Evolutionary conservation across 1,284 basidiomycete genomes (phyloP), one percentile per base, ranked within the genome.

Genomic region (Cronartium ribicola): DNA sequence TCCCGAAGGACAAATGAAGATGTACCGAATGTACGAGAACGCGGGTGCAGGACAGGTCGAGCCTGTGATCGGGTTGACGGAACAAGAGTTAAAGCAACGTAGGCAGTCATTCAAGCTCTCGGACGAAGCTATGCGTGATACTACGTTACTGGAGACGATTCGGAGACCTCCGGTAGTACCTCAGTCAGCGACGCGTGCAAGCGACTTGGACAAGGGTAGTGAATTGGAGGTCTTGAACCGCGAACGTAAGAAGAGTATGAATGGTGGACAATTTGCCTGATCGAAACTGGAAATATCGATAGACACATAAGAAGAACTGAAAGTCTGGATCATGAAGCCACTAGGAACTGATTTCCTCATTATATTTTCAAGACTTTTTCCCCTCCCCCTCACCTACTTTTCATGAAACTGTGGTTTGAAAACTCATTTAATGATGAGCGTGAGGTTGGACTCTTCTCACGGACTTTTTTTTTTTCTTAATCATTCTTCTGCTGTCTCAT

Each of bases 71-170:
- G 70, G 62, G 8, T 57, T 72, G 70, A 72, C 62, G 39, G 70
- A 72, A 22, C 62, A 66, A 57, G 70, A 72, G n/a, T 64, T 72
- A 44, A 65, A 65, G n/a, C 63, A 59, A 37, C 20, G 70, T 59
- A 59, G 62, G 17, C 44, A 72, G 48, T 65, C 62, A 5, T 72
- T 72, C 40, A 72, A 65, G 29, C 48, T 72, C 5, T 29, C 70
- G 0, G 41, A 72, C 10, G 70, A 72, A 65, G 70, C 70, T 14
- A 72, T 72, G 70, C 48, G 22, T 29, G 70, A 72, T 60, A 64
- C 48, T 13, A 72, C 70, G 4, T 22, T 66, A 6, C 39, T 72
- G 14, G 62, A 72, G 63, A 66, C 60, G 7, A 72, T 72, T 41
- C 62, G 63, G 36, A 72, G 55, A 36, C 70, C 70, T 0, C 70